Percentiles rank a stretch among this genome's conserved stretches.
Evolutionary conservation across 1,284 basidiomycete species (phyloP).

Genomic region (Ustanciosporium gigantosporum): DNA sequence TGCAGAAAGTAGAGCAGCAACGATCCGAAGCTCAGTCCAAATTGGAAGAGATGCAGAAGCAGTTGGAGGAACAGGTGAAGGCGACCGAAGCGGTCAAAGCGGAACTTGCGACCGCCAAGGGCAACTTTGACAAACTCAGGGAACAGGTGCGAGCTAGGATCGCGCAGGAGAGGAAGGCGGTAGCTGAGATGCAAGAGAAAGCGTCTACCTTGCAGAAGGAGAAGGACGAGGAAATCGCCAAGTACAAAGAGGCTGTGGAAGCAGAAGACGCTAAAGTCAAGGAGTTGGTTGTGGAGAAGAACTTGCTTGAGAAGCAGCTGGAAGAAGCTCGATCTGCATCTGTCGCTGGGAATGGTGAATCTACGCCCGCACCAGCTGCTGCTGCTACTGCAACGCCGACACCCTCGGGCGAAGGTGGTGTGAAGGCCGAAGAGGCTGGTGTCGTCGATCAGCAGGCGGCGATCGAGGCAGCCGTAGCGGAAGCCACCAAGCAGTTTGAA

Average conservation of each 20-base stretch:
- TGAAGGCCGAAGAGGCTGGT: conserved; percentile 20
- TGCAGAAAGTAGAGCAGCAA: conserved; percentile 56
- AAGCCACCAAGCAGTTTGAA: conserved; percentile 45
- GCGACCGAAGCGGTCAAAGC: conserved; percentile 16
- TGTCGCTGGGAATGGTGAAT: conserved; percentile 24
- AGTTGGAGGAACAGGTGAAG: conserved; percentile 22
- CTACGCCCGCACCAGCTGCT: conserved; percentile 17
- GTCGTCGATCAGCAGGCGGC: conserved; percentile 19
- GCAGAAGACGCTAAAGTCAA: conserved; percentile 23
- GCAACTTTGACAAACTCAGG: conserved; percentile 50
- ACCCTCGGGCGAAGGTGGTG: conserved; percentile 23
- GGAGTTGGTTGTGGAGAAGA: conserved; percentile 21
- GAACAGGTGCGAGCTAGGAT: conserved; percentile 51
- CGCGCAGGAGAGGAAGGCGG: conserved; percentile 40
- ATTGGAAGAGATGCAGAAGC: conserved; percentile 25
- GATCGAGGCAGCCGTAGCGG: conserved; percentile 31
- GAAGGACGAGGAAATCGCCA: conserved; percentile 47
- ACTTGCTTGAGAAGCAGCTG: conserved; percentile 60
- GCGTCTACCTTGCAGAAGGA: conserved; percentile 61
- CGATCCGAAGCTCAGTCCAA: conserved; percentile 38
- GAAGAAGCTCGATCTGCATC: conserved; percentile 22
- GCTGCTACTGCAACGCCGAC: conserved; percentile 1
- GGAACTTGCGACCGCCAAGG: conserved; percentile 38
- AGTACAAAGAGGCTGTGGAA: conserved; percentile 26
- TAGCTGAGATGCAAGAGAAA: conserved; percentile 61